These are phyloP conservation scores for Xylaria sp. DNA, from an alignment of 2,329 filamentous ascomycete species.

Conservation along the genomic window DNA sequence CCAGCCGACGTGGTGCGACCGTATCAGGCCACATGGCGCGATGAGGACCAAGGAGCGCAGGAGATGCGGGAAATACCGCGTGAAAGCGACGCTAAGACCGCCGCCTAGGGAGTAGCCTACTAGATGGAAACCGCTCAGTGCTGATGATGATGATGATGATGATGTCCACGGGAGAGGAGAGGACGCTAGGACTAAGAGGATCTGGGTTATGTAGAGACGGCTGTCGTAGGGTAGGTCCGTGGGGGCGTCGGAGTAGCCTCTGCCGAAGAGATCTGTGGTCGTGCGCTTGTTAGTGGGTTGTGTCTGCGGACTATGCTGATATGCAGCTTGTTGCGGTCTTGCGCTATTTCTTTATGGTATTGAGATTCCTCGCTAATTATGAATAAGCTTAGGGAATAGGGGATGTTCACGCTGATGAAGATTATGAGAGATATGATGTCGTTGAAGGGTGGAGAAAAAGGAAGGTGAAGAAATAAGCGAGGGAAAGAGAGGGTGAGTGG, in stretches of 20 bases:
- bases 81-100: conserved; percentile 72
- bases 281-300: too few species aligned
- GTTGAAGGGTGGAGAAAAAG: too few species aligned
- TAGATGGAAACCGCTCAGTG: conserved; percentile 73
- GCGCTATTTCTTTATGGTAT: too few species aligned
- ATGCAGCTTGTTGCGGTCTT: too few species aligned
- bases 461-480: too few species aligned
- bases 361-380: too few species aligned
- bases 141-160: too few species aligned
- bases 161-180: conserved; percentile 62
- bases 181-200: conserved; percentile 69
- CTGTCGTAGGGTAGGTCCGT: conserved; percentile 63
- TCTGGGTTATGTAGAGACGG: conserved; percentile 68
- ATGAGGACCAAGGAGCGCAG: conserved; percentile 69
- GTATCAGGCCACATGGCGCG: conserved; percentile 71
- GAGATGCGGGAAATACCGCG: conserved; percentile 69
- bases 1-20: conserved; percentile 65
- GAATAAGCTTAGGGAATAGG: too few species aligned
- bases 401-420: too few species aligned
- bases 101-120: conserved; percentile 84
- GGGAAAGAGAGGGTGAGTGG: too few species aligned
- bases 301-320: too few species aligned
- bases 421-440: too few species aligned
- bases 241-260: conserved; percentile 78
- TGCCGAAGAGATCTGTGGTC: conserved; percentile 69